Conservation (phyloP, 2,329 filamentous ascomycete species). For the Phialophora chinensis region DNA sequence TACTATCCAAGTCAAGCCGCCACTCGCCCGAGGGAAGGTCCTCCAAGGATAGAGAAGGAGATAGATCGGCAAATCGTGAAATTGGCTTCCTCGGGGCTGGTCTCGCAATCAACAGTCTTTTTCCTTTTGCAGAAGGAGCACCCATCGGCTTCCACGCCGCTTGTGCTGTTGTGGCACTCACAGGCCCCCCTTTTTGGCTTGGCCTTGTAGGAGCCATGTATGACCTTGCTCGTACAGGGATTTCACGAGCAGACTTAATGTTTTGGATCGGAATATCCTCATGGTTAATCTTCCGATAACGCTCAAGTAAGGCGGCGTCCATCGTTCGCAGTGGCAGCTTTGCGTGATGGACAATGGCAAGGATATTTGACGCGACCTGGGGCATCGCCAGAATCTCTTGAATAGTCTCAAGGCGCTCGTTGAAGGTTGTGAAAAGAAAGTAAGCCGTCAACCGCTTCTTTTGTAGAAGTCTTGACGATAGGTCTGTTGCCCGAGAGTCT, state of each 20-base stretch:
- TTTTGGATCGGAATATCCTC: neutral
- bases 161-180: neutral
- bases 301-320: constrained; percentile 15
- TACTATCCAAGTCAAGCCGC: neutral
- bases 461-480: neutral
- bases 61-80: neutral
- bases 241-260: neutral
- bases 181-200: neutral
- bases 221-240: neutral
- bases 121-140: neutral
- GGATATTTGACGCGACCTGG: constrained; percentile 19
- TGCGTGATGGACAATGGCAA: constrained; percentile 15
- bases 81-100: neutral
- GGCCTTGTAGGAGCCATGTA: neutral
- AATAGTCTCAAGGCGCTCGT: constrained; percentile 18
- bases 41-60: neutral
- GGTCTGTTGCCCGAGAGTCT: neutral
- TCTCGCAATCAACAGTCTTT: neutral
- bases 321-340: constrained; percentile 22
- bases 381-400: constrained; percentile 3
- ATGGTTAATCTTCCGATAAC: neutral
- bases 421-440: constrained; percentile 28
- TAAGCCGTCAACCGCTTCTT: constrained; percentile 20
- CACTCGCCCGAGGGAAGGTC: neutral
- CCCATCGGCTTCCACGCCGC: neutral